These are phyloP conservation scores for Lipomyces lipofer DNA, from an alignment of 805 yeast genomes.

Conservation along the genomic window DNA sequence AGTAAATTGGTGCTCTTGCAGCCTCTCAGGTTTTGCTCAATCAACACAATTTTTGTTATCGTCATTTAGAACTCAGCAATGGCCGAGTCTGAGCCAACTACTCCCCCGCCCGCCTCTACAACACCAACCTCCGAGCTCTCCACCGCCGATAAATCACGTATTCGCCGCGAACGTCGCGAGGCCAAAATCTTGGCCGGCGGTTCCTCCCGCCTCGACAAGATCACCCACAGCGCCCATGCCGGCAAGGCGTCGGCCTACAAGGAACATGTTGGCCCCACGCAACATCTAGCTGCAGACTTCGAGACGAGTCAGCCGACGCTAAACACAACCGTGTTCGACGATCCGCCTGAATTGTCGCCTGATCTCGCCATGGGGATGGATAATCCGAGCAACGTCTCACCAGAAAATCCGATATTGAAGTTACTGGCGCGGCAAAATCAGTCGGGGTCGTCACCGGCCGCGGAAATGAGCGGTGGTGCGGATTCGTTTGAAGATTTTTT, in stretches of 20 bases:
- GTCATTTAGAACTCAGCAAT: too few relatives aligned
- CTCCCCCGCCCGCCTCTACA: neutral
- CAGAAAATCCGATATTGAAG: conserved; percentile 23
- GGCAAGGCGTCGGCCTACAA: neutral
- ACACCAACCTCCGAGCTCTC: conserved; percentile 6
- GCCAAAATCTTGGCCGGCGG: conserved; percentile 32
- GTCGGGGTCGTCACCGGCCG: neutral
- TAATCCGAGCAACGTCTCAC: neutral
- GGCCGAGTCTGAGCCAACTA: too few relatives aligned
- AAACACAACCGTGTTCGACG: neutral
- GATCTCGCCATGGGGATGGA: conserved; percentile 4
- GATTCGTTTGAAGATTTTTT: conserved; percentile 13
- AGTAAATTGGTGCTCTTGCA: too few relatives aligned
- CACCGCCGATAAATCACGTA: conserved; percentile 29
- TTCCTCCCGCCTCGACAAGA: conserved; percentile 27
- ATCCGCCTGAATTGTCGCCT: conserved; percentile 7
- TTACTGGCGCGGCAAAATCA: conserved; percentile 12
- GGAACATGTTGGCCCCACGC: neutral
- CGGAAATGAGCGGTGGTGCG: neutral
- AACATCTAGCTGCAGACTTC: neutral
- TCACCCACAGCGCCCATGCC: conserved; percentile 17
- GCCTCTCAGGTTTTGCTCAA: too few relatives aligned
- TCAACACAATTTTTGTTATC: too few relatives aligned
- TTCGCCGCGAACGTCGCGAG: conserved; percentile 34
- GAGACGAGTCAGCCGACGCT: neutral